These are phyloP conservation scores for Aspergillus ibericus DNA, from an alignment of 2,329 filamentous ascomycete species.

Conservation along the genomic window DNA sequence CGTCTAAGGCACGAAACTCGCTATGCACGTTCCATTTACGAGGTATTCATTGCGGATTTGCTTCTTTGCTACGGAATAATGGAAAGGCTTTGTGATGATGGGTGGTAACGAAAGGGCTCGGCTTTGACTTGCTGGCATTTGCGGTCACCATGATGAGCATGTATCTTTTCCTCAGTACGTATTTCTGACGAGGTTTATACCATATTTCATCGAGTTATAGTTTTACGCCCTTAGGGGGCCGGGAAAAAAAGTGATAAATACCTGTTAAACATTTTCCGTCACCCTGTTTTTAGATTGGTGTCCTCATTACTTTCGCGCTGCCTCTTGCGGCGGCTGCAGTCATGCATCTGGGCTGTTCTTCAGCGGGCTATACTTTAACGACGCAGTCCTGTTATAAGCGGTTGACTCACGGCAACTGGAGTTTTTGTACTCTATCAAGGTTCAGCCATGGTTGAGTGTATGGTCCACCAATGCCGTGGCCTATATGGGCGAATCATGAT, in stretches of 20 bases:
- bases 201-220: constrained; percentile 23
- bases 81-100: constrained; percentile 17
- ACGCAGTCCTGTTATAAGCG: not conserved
- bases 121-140: constrained; percentile 17
- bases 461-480: not conserved
- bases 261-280: not conserved
- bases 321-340: not conserved
- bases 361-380: not conserved
- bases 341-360: not conserved
- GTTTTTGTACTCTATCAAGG: not conserved
- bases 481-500: not conserved
- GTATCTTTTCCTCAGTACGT: constrained; percentile 35
- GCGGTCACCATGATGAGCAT: constrained; percentile 31
- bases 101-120: constrained; percentile 18
- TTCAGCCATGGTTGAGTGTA: not conserved
- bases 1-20: constrained; percentile 57
- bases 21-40: constrained; percentile 16
- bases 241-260: constrained; percentile 7
- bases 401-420: not conserved
- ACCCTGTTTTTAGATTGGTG: not conserved
- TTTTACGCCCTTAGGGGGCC: constrained; percentile 9
- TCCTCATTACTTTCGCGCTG: not conserved
- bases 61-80: constrained; percentile 19
- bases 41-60: constrained; percentile 17
- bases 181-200: constrained; percentile 31